Percentiles rank a stretch among this genome's conserved stretches.
Conservation (phyloP, 2,329 filamentous ascomycete species). For the Microascus cirrosus region DNA sequence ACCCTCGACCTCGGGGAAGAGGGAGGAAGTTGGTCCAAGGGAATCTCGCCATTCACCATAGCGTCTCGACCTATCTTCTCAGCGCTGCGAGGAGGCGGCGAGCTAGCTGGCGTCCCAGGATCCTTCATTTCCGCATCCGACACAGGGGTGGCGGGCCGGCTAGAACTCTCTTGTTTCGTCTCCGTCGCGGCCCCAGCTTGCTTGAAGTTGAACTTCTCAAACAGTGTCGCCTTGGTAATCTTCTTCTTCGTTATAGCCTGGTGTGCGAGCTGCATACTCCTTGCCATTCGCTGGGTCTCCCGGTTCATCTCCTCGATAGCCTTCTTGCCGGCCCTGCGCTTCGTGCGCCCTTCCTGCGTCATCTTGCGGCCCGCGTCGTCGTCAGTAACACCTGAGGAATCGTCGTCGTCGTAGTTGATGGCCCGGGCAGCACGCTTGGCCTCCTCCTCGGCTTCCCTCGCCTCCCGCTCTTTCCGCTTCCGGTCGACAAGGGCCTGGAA, state of each 20-base stretch:
- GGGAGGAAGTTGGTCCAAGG: conserved; percentile 21
- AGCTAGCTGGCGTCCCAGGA: conserved; percentile 61
- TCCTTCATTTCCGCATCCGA: conserved; percentile 41
- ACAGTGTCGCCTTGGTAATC: conserved; percentile 70
- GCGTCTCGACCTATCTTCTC: conserved; percentile 5
- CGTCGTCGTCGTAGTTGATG: conserved; percentile 23
- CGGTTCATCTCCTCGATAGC: conserved; percentile 89
- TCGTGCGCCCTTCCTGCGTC: conserved; percentile 58
- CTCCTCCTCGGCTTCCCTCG: conserved; percentile 50
- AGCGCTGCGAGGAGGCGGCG: conserved; percentile 31
- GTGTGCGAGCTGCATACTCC: conserved; percentile 85
- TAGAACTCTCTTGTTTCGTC: conserved; percentile 39
- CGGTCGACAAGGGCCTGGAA: conserved; percentile 63
- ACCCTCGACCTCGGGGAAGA: conserved; percentile 14
- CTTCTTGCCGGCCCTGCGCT: conserved; percentile 85
- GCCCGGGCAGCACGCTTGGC: conserved; percentile 22
- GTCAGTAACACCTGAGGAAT: conserved; percentile 28
- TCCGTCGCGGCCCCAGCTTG: conserved; percentile 21
- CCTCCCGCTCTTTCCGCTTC: conserved; percentile 61
- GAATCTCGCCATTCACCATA: conserved; percentile 12
- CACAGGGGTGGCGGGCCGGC: conserved; percentile 34
- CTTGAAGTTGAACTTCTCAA: conserved; percentile 73
- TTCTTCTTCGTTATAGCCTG: conserved; percentile 87
- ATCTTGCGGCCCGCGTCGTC: conserved; percentile 53
- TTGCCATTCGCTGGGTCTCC: conserved; percentile 82